These are phyloP conservation scores for Onygenales sp. DNA, from an alignment of 2,329 filamentous ascomycete genomes.

Conservation along the genomic window DNA sequence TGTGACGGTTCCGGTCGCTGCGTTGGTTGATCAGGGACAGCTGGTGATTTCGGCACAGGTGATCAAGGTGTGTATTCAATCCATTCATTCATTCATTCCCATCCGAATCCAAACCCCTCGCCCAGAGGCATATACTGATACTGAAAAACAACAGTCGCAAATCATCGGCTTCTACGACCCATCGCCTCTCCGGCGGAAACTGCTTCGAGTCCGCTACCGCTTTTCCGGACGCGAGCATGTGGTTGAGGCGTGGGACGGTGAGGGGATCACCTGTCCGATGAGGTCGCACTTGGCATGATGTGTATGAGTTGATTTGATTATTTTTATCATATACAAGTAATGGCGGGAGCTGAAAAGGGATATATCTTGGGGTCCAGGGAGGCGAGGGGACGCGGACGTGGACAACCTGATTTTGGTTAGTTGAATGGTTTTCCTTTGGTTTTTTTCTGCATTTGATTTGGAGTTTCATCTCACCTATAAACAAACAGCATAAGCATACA, in stretches of 20 bases:
- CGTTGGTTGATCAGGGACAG: conserved; percentile 34
- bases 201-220: conserved; percentile 32
- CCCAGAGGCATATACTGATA: conserved; percentile 13
- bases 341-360: no score
- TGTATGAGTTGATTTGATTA: neutral
- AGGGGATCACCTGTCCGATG: conserved; percentile 30
- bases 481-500: no score
- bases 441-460: no score
- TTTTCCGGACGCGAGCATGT: conserved; percentile 30
- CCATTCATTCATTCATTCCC: neutral
- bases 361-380: no score
- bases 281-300: conserved; percentile 23
- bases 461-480: no score
- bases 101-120: neutral
- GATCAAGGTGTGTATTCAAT: conserved; percentile 22
- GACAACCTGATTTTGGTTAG: no score
- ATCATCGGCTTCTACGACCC: conserved; percentile 37
- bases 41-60: conserved; percentile 26
- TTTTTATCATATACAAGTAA: no score
- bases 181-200: conserved; percentile 31
- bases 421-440: no score
- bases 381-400: no score
- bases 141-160: conserved; percentile 23
- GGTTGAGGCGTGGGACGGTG: conserved; percentile 27
- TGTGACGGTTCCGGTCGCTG: conserved; percentile 36